These are phyloP conservation scores for Tillandsia fasciculata DNA, from an alignment of 176 grass and related monocot genomes.

Conservation along the genomic window DNA sequence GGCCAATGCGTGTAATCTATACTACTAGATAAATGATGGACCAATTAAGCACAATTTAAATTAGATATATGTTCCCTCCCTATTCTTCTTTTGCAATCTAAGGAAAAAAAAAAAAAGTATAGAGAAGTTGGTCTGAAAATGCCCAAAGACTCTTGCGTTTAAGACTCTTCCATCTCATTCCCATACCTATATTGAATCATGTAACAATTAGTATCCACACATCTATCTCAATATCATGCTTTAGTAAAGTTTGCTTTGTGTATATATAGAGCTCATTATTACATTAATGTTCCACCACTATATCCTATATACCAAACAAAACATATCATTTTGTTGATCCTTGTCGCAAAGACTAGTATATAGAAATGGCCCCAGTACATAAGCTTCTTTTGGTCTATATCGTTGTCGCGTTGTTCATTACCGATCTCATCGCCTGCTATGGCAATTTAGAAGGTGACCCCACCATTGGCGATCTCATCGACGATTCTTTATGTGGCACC, in stretches of 20 bases:
- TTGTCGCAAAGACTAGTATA: not conserved
- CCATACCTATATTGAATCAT: not conserved
- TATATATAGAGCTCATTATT: not conserved
- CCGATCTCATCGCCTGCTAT: not conserved
- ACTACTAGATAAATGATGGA: not conserved
- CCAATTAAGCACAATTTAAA: not conserved
- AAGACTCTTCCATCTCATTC: not conserved
- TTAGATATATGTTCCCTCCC: not conserved
- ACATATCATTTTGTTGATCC: not conserved
- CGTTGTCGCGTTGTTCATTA: not conserved
- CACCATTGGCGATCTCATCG: not conserved
- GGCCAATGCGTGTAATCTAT: not conserved
- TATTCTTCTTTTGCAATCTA: not conserved
- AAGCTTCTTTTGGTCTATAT: not conserved
- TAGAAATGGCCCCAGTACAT: not conserved
- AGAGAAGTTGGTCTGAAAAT: not conserved
- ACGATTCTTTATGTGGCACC: not conserved
- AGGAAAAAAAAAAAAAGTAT: not conserved
- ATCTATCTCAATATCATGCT: not conserved
- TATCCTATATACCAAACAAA: not conserved
- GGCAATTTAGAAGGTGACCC: not conserved
- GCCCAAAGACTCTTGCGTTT: not conserved
- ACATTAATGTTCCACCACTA: not conserved
- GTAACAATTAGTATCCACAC: not conserved
- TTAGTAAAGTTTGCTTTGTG: not conserved